phyloP scores from a whole-genome alignment of 495 filamentous ascomycete genomes.

The Acidiella bohemica region DNA sequence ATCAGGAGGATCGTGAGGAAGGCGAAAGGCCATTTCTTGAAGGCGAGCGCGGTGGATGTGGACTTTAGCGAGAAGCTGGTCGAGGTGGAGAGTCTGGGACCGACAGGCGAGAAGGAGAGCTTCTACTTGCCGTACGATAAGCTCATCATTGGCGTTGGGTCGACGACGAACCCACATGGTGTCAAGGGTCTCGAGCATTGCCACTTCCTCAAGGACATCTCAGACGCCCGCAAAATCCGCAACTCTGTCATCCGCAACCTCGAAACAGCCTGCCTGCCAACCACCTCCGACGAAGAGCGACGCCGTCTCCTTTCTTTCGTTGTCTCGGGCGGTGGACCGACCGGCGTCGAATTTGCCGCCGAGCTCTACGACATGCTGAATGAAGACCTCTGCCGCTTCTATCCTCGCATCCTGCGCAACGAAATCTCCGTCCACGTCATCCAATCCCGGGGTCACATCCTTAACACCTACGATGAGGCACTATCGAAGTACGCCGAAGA shows the following conservation, averaged over 20 bases:
- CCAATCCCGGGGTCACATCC: constrained; percentile 81
- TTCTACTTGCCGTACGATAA: constrained; percentile 99
- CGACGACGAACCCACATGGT: constrained; percentile 85
- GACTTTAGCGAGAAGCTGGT: constrained; percentile 85
- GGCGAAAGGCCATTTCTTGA: constrained; percentile 78
- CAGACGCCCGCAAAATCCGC: constrained; percentile 77
- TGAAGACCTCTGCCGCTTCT: constrained; percentile 73
- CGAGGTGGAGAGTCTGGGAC: constrained; percentile 62
- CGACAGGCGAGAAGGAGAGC: constrained; percentile 51
- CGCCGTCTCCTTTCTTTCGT: constrained; percentile 84
- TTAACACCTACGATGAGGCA: constrained; percentile 97
- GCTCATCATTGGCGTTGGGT: constrained; percentile 88
- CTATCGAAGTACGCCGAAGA: constrained; percentile 85
- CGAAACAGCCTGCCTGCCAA: constrained; percentile 84
- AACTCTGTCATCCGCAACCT: constrained; percentile 86
- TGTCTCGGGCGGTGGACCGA: constrained; percentile 86
- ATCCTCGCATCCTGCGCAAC: constrained; percentile 80
- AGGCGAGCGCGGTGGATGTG: constrained; percentile 71
- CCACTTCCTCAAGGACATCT: constrained; percentile 85
- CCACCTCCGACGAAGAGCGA: constrained; percentile 79
- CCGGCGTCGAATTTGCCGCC: constrained; percentile 93
- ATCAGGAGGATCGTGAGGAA: constrained; percentile 68
- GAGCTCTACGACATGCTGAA: constrained; percentile 94
- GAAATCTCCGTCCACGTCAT: constrained; percentile 97
- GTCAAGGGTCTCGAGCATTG: constrained; percentile 92